phyloP scores from a whole-genome alignment of 352 stramenopile species.

The Globisporangium yorkense region DNA sequence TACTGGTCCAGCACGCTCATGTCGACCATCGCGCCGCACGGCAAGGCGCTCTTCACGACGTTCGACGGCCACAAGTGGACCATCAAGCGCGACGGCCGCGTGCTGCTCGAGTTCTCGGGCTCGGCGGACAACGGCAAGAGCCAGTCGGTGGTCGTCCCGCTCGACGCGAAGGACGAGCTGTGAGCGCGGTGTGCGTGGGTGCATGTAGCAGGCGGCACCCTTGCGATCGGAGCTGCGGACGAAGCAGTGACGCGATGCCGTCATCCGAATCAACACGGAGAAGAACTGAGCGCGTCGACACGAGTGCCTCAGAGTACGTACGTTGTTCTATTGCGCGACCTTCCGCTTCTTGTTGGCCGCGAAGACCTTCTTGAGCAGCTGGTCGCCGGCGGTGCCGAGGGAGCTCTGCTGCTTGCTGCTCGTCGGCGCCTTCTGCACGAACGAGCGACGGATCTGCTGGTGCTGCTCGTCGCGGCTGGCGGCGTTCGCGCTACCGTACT shows the following conservation, averaged over 20 bases:
- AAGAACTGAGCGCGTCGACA: background rate
- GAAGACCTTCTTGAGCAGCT: constrained; percentile 71
- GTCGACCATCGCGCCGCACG: constrained; percentile 43
- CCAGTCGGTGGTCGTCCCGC: constrained; percentile 43
- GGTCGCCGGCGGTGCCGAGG: constrained; percentile 27
- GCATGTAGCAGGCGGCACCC: background rate
- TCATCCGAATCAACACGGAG: background rate
- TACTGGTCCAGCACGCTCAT: constrained; percentile 74
- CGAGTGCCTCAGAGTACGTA: background rate
- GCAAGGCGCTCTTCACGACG: constrained; percentile 49
- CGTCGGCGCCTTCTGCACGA: constrained; percentile 61
- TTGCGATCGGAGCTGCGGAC: background rate
- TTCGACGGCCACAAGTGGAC: constrained; percentile 67
- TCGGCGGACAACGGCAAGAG: constrained; percentile 34
- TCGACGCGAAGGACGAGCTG: constrained; percentile 44
- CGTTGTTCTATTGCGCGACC: constrained; percentile 5
- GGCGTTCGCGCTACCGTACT: constrained; percentile 27
- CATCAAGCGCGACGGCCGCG: constrained; percentile 41
- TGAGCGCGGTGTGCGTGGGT: constrained; percentile 14
- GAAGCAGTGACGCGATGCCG: no score
- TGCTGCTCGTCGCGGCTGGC: constrained; percentile 14
- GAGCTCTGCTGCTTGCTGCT: constrained; percentile 67
- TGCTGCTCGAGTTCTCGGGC: constrained; percentile 52
- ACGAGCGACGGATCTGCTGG: constrained; percentile 64
- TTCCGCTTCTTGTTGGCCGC: constrained; percentile 53